phyloP scores from a whole-genome alignment of 352 stramenopile genomes.

The Thalassiosira hispida region DNA sequence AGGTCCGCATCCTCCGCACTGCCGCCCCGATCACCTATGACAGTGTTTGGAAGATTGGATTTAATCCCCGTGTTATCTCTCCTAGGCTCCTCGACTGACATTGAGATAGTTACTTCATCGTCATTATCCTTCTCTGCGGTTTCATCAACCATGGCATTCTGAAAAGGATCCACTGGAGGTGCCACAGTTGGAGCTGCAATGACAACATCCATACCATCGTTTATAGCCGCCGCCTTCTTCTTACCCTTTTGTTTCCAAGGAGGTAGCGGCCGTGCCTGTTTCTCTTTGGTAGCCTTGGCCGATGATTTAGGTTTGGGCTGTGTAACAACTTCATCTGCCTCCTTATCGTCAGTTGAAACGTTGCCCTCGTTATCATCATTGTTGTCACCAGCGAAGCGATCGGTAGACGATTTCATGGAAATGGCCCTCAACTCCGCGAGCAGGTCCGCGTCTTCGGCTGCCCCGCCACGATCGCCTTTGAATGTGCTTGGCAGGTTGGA shows the following conservation, averaged over 20 bases:
- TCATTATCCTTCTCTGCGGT: too few relatives aligned
- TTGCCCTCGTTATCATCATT: slow-evolving; percentile 7
- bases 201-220: slow-evolving; percentile 11
- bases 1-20: slow-evolving; percentile 65
- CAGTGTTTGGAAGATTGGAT: slow-evolving; percentile 42
- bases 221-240: background rate
- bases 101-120: too few relatives aligned
- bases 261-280: slow-evolving; percentile 17
- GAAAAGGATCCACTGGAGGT: slow-evolving; percentile 6
- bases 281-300: background rate
- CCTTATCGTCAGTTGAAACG: background rate
- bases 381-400: slow-evolving; percentile 58
- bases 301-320: too few relatives aligned
- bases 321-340: background rate
- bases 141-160: slow-evolving; percentile 14
- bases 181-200: background rate
- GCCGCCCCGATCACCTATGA: slow-evolving; percentile 58
- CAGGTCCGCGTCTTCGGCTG: slow-evolving; percentile 68
- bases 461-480: slow-evolving; percentile 58
- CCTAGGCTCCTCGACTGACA: too few relatives aligned
- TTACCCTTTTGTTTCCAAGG: slow-evolving; percentile 30
- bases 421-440: slow-evolving; percentile 67
- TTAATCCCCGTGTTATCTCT: background rate
- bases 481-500: slow-evolving; percentile 61
- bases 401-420: slow-evolving; percentile 51